A percentile compares a stretch with the other conserved stretches of the same genome.
Evolutionary conservation across 441 rosid genomes (phyloP).

Genomic region (Manihot esculenta): DNA sequence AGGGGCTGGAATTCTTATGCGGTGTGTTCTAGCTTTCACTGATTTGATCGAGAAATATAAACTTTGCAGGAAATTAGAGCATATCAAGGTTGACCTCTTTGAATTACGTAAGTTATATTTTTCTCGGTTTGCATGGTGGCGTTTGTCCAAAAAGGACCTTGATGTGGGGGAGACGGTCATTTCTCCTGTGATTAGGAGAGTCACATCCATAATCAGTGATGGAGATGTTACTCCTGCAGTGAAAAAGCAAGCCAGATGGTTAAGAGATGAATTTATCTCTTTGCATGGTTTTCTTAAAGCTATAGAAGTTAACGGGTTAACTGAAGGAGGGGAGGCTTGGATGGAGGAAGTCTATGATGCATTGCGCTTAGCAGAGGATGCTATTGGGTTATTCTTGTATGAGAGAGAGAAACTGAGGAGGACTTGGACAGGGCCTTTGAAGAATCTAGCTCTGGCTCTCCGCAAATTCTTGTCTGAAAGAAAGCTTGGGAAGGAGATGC

Average conservation of each 20-base stretch:
- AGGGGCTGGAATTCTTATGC: not conserved
- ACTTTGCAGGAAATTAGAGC: not conserved
- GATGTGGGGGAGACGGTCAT: not conserved
- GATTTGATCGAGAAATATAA: not conserved
- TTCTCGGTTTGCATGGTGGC: not conserved
- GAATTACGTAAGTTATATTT: too few species aligned
- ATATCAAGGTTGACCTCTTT: not conserved
- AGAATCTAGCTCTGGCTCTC: not conserved
- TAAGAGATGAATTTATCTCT: not conserved
- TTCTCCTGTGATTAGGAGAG: not conserved
- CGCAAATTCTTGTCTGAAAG: not conserved
- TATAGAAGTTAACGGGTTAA: not conserved
- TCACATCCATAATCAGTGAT: not conserved
- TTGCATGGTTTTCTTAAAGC: not conserved
- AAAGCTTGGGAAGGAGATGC: not conserved
- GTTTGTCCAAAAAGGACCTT: not conserved
- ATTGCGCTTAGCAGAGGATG: not conserved
- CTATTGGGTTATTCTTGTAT: not conserved
- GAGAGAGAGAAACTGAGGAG: not conserved
- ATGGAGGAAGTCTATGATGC: not conserved
- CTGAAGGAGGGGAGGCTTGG: not conserved
- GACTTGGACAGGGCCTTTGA: not conserved
- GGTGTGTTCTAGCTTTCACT: not conserved
- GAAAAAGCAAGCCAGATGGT: not conserved
- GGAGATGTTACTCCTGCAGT: not conserved